Conservation (phyloP, 2,329 filamentous ascomycete genomes). For the Corynespora cassiicola region DNA sequence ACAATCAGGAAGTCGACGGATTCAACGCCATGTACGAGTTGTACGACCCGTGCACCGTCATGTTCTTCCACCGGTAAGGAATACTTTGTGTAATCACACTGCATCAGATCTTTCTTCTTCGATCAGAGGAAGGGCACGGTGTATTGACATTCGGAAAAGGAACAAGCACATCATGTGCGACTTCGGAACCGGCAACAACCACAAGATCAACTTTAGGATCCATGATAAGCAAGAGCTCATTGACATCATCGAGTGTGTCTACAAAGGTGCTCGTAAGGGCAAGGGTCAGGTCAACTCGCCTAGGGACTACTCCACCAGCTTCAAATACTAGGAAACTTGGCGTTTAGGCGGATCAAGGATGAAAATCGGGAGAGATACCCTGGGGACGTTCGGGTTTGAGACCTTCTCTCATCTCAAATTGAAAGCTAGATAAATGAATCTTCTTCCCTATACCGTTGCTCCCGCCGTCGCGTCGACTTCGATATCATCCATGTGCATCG, state of each 20-base stretch:
- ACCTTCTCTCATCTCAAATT: too few species aligned
- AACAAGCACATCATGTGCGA: slow-evolving; percentile 34
- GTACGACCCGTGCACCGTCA: slow-evolving; percentile 88
- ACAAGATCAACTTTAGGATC: slow-evolving; percentile 91
- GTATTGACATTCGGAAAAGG: slow-evolving; percentile 3
- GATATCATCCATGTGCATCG: too few species aligned
- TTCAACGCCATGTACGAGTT: slow-evolving; percentile 94
- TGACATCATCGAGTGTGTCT: slow-evolving; percentile 97
- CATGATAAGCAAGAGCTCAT: slow-evolving; percentile 97
- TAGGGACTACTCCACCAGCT: slow-evolving; percentile 77
- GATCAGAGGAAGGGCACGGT: not conserved
- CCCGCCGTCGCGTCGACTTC: too few species aligned
- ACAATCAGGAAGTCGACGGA: slow-evolving; percentile 79
- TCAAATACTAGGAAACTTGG: too few species aligned
- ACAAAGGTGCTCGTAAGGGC: slow-evolving; percentile 93
- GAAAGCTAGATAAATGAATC: too few species aligned
- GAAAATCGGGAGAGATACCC: too few species aligned
- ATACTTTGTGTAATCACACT: slow-evolving; percentile 71
- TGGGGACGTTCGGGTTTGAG: too few species aligned
- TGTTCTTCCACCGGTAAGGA: slow-evolving; percentile 86
- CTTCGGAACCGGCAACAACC: slow-evolving; percentile 86
- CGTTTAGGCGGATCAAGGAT: too few species aligned
- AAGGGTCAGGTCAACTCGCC: slow-evolving; percentile 92
- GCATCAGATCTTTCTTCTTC: not conserved
- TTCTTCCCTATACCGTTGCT: too few species aligned